phyloP scores from a whole-genome alignment of 306 rosid species.

The Sindora glabra region DNA sequence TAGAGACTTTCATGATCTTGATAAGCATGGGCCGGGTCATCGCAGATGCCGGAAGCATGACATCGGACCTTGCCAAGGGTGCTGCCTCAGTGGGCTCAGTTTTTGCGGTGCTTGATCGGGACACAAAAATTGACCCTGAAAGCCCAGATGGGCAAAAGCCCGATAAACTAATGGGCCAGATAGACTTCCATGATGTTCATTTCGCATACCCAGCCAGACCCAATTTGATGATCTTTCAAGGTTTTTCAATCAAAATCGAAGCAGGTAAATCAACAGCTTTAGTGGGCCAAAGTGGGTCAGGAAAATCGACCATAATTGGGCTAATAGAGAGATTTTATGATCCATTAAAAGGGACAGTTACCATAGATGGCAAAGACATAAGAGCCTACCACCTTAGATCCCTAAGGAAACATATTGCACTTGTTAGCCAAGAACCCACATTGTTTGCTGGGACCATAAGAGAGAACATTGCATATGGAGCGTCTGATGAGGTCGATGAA shows the following conservation, averaged over 20 bases:
- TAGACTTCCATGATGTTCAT: conserved; percentile 43
- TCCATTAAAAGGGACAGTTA: conserved; percentile 46
- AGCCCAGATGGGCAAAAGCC: conserved; percentile 43
- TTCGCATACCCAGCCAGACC: conserved; percentile 80
- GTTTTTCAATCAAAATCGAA: conserved; percentile 62
- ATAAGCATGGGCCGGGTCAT: conserved; percentile 78
- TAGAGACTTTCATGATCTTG: conserved; percentile 70
- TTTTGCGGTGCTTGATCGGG: conserved; percentile 56
- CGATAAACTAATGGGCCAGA: conserved; percentile 33
- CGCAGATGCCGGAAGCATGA: conserved; percentile 93
- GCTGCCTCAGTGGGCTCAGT: conserved; percentile 64
- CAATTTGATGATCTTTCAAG: conserved; percentile 50
- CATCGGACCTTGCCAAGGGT: conserved; percentile 69
- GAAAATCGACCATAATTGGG: conserved; percentile 76
- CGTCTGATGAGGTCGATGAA: conserved; percentile 29
- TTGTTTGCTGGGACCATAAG: conserved; percentile 64
- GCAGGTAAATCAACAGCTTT: conserved; percentile 77
- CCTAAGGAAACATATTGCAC: conserved; percentile 58
- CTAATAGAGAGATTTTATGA: conserved; percentile 84
- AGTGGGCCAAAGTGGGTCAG: conserved; percentile 86
- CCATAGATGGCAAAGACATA: conserved; percentile 59
- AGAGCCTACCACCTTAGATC: conserved; percentile 49
- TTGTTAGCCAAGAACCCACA: conserved; percentile 86
- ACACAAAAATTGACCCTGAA: conserved; percentile 63
- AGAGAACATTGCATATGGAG: conserved; percentile 66